Percentiles rank a stretch among this genome's conserved stretches.
Evolutionary conservation across 345 rosid genomes (phyloP).

Genomic region (Hirschfeldia incana): DNA sequence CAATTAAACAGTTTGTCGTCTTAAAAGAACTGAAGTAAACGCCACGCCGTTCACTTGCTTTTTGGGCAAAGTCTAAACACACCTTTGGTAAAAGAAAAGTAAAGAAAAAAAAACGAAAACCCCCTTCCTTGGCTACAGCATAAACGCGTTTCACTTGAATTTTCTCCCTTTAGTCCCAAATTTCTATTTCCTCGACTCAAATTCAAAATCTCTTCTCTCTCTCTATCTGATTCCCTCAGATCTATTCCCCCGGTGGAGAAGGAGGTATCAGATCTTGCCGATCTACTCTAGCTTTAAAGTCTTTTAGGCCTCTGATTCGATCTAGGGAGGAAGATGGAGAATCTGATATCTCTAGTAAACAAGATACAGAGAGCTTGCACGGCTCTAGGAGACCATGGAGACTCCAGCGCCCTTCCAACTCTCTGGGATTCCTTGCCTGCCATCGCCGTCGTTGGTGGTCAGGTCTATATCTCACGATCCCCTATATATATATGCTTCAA

Average conservation of each 20-base stretch:
- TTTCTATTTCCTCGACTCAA: not conserved
- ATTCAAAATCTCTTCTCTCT: slow-evolving; percentile 25
- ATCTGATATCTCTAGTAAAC: slow-evolving; percentile 86
- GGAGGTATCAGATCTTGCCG: slow-evolving; percentile 27
- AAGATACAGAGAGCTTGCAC: slow-evolving; percentile 99
- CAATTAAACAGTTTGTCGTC: too few species aligned
- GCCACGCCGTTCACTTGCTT: too few species aligned
- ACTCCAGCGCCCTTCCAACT: slow-evolving; percentile 82
- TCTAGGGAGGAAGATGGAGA: slow-evolving; percentile 60
- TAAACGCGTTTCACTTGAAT: not conserved
- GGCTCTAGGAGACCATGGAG: slow-evolving; percentile 99
- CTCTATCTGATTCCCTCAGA: slow-evolving; percentile 19
- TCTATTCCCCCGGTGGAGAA: not conserved
- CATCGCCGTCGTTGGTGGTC: slow-evolving; percentile 99
- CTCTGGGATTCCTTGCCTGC: slow-evolving; percentile 97
- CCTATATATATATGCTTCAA: not conserved
- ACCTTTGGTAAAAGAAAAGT: not conserved
- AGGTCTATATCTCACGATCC: slow-evolving; percentile 51
- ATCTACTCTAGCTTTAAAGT: slow-evolving; percentile 5
- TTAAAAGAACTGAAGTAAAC: too few species aligned
- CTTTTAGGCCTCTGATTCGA: not conserved
- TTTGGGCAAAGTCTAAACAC: not conserved
- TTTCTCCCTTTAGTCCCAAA: not conserved
- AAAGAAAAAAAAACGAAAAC: not conserved
- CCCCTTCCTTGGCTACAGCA: not conserved